A percentile compares a stretch with the other conserved stretches of the same genome.
These are phyloP conservation scores for Sclerotiophoma versabilis DNA, from an alignment of 2,329 filamentous ascomycete genomes.

Conservation along the genomic window DNA sequence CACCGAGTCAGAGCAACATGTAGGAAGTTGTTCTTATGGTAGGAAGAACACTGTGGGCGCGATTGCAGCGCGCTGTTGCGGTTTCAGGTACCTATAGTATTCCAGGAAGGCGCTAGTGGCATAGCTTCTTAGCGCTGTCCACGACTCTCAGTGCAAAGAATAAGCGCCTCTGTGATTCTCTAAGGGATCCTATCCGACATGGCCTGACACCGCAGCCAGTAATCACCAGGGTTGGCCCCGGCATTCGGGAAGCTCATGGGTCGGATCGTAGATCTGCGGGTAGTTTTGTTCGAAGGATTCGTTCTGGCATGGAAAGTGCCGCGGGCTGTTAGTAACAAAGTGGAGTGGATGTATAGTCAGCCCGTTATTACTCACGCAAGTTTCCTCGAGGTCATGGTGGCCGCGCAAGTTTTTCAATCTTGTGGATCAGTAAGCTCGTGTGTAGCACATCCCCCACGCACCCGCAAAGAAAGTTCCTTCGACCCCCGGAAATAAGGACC, in stretches of 20 bases:
- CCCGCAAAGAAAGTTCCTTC: neutral
- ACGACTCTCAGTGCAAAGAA: neutral
- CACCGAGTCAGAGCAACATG: constrained; percentile 7
- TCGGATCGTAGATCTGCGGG: neutral
- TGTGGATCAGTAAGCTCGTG: neutral
- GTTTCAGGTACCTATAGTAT: constrained; percentile 8
- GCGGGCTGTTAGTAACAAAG: constrained; percentile 12
- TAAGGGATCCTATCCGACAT: neutral
- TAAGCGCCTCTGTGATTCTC: neutral
- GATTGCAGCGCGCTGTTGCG: constrained; percentile 17
- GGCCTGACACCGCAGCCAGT: neutral
- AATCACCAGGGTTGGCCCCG: neutral
- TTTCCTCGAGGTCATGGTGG: neutral
- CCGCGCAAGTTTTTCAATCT: neutral
- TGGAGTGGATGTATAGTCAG: constrained; percentile 5
- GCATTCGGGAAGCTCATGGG: neutral
- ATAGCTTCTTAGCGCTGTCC: constrained; percentile 3
- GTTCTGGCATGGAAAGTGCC: constrained; percentile 11
- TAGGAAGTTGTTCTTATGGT: neutral
- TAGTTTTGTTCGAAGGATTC: constrained; percentile 8
- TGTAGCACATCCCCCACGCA: neutral
- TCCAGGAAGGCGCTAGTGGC: constrained; percentile 10
- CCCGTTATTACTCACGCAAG: constrained; percentile 6
- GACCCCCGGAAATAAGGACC: neutral
- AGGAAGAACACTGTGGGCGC: neutral